phyloP scores from a whole-genome alignment of 2,329 filamentous ascomycete genomes.

The Alternaria arbusti region DNA sequence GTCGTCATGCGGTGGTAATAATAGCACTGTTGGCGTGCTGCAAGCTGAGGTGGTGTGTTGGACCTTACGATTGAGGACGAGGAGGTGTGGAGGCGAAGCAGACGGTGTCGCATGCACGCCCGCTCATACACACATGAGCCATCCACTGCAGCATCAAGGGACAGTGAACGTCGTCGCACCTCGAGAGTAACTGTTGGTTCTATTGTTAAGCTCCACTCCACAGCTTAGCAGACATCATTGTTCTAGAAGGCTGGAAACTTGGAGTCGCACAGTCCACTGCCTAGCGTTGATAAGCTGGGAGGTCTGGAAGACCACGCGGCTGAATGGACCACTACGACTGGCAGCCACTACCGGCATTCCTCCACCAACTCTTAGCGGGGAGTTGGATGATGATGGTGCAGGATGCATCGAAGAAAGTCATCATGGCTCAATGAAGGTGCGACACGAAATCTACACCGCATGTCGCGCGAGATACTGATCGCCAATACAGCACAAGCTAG shows the following conservation, averaged over 20 bases:
- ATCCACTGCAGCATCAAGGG: not conserved
- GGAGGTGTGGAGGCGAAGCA: conserved; percentile 3
- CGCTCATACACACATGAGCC: not conserved
- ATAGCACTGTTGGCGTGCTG: not conserved
- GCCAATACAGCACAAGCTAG: not conserved
- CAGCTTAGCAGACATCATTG: not conserved
- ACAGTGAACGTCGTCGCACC: not conserved
- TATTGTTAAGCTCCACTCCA: not conserved
- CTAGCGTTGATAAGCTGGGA: not conserved
- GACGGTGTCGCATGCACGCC: not conserved
- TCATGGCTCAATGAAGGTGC: not conserved
- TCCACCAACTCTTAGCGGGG: not conserved
- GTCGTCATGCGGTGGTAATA: not conserved
- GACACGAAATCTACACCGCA: not conserved
- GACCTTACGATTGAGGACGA: not conserved
- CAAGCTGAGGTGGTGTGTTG: not conserved
- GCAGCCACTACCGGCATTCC: not conserved
- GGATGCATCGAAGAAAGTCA: not conserved
- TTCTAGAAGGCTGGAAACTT: not conserved
- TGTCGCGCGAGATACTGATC: not conserved
- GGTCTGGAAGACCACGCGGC: not conserved
- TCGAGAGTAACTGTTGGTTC: not conserved
- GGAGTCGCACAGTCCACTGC: not conserved
- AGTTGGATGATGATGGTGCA: not conserved
- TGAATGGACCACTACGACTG: not conserved